Evolutionary conservation across 2,329 filamentous ascomycete species (phyloP), one percentile per base, ranked within the genome.

Genomic region (Verticillium zaregamsianum): DNA sequence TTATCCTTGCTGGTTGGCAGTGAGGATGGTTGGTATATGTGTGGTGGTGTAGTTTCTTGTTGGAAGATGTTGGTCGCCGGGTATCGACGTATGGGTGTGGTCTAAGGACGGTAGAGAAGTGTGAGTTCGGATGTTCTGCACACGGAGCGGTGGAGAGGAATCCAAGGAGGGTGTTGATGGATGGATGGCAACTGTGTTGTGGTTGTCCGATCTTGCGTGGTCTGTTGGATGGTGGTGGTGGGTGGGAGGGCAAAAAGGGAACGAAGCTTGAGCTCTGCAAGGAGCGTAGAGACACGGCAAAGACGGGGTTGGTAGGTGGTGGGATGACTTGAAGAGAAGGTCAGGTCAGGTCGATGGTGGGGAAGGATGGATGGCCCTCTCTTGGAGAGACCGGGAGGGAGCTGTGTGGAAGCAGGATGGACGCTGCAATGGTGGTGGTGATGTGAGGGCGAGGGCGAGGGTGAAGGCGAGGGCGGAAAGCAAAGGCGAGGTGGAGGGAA

Each of bases 81-180:
- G 23, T 65, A 58, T 64, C 60, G 62, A 65, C 62, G 62, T 62
- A 64, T 62, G 59, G 61, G 61, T 57, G 59, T 57, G 59, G 45
- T 64, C 63, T 65, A 64, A 65, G 58, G 63, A 65, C 63, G 63
- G 63, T 65, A 59, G 62, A 62, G 62, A 64, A 65, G 62, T 63
- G 63, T 60, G 40, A 25, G 8, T 49, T n/a, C 20, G 40, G n/a
- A 49, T 23, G 8, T 28, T 23, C n/a, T 49, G 20, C 40, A 49
- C 40, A 25, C 40, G 40, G 12, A 8, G 20, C 40, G 40, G 40
- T 49, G 40, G 40, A 49, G 6, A 32, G 25, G 25, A 5, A 55
- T 55, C 54, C 25, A 55, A 33, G 54, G 54, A 55, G 54, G 54
- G 54, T 55, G 25, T 55, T 28, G 63, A 64, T 62, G 60, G 63